phyloP scores from a whole-genome alignment of 2,329 filamentous ascomycete genomes.

The Cladobotryum protrusum region DNA sequence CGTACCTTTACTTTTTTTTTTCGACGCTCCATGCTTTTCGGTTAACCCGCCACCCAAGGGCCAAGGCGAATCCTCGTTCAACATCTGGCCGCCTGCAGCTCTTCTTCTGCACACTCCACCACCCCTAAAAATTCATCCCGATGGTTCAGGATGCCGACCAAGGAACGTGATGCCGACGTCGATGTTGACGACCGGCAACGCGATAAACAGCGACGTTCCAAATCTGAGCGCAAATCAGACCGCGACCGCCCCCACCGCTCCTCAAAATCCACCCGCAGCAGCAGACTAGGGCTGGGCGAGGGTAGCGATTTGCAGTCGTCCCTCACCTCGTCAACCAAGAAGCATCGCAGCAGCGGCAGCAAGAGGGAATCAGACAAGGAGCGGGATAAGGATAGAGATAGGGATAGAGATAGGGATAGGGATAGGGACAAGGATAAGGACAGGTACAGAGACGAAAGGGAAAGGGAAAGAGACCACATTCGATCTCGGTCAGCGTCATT shows the following conservation, averaged over 20 bases:
- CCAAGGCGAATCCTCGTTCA: neutral
- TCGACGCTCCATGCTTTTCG: conserved; percentile 3
- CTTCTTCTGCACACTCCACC: neutral
- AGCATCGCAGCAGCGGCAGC: conserved; percentile 27
- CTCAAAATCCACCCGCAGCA: conserved; percentile 36
- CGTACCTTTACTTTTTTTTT: neutral
- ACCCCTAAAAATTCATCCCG: conserved; percentile 9
- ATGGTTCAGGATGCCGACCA: conserved; percentile 35
- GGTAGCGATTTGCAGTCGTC: conserved; percentile 37
- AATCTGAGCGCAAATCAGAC: conserved; percentile 32
- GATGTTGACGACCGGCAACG: conserved; percentile 31
- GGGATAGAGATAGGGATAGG: conserved; percentile 22
- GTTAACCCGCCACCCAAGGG: neutral
- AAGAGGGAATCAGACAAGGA: conserved; percentile 20
- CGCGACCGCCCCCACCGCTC: conserved; percentile 26
- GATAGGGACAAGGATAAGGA: conserved; percentile 31
- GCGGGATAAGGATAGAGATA: conserved; percentile 19
- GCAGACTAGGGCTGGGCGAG: conserved; percentile 31
- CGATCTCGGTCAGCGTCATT: conserved; percentile 24
- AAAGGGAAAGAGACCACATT: conserved; percentile 15
- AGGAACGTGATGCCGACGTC: conserved; percentile 36
- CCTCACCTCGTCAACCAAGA: conserved; percentile 31
- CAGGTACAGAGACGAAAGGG: conserved; percentile 24
- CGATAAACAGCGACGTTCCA: conserved; percentile 35
- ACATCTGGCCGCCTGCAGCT: neutral